These are phyloP conservation scores for Themeda triandra DNA, from an alignment of 176 grass and related monocot genomes.

Conservation along the genomic window DNA sequence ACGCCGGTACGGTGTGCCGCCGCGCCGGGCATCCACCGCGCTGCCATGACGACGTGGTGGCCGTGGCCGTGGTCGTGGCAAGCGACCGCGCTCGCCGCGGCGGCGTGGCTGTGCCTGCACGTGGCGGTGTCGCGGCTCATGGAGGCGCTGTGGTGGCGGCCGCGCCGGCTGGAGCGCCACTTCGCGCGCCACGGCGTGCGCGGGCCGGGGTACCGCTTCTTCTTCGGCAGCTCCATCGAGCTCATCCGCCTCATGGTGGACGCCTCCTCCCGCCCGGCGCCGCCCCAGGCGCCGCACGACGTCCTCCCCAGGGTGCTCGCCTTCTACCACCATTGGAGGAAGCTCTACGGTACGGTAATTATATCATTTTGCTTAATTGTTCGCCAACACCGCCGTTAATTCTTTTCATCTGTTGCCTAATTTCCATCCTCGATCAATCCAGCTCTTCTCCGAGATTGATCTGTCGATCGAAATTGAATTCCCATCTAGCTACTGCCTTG, in stretches of 20 bases:
- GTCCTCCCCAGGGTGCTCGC: conserved; percentile 83
- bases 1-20: background rate
- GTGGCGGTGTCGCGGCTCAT: conserved; percentile 21
- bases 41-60: background rate
- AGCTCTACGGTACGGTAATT: conserved; percentile 67
- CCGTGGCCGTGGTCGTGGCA: conserved; percentile 19
- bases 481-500: background rate
- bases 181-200: conserved; percentile 74
- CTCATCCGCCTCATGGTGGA: conserved; percentile 70
- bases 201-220: conserved; percentile 81
- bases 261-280: conserved; percentile 59
- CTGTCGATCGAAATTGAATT: background rate
- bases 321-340: conserved; percentile 90
- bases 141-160: conserved; percentile 84
- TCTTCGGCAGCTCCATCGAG: conserved; percentile 81
- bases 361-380: no score
- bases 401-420: background rate
- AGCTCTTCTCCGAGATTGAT: background rate
- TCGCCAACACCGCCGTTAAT: no score
- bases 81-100: conserved; percentile 28
- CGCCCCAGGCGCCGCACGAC: conserved; percentile 56
- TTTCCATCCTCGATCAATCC: background rate
- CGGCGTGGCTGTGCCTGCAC: conserved; percentile 26
- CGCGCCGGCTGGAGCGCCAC: conserved; percentile 62
- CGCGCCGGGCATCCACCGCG: background rate